phyloP scores from a whole-genome alignment of 2,329 filamentous ascomycete species.

The Plenodomus lindquistii region DNA sequence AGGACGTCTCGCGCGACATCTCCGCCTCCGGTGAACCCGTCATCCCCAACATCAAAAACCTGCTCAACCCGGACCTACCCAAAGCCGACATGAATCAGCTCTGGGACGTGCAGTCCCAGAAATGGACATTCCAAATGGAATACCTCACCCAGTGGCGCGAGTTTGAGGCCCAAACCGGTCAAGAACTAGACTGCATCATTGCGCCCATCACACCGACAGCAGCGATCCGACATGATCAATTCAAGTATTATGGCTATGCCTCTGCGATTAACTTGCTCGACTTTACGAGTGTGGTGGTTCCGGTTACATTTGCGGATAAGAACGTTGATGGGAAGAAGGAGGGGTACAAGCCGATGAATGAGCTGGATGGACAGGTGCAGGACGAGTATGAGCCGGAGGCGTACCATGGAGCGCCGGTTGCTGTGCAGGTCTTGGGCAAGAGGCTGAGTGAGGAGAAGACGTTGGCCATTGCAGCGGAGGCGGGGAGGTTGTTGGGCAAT shows the following conservation, averaged over 20 bases:
- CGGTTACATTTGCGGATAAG: slow-evolving; percentile 23
- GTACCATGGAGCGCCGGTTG: slow-evolving; percentile 13
- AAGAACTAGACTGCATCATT: slow-evolving; percentile 11
- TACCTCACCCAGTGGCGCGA: slow-evolving; percentile 7
- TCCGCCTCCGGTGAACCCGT: slow-evolving; percentile 7
- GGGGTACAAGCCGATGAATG: slow-evolving; percentile 17
- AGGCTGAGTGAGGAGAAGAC: slow-evolving; percentile 12
- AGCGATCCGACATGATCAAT: slow-evolving; percentile 18
- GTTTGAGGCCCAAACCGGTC: slow-evolving; percentile 4
- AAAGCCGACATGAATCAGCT: slow-evolving; percentile 8
- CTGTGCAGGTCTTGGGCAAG: slow-evolving; percentile 10
- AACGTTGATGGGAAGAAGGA: slow-evolving; percentile 11
- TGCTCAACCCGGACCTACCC: slow-evolving; percentile 7
- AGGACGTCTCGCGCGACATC: slow-evolving; percentile 54
- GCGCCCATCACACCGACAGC: slow-evolving; percentile 18
- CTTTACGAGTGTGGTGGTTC: slow-evolving; percentile 20
- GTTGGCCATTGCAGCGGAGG: slow-evolving; percentile 8
- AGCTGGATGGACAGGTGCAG: slow-evolving; percentile 14
- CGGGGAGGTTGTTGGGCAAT: slow-evolving; percentile 5
- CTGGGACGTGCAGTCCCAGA: slow-evolving; percentile 10
- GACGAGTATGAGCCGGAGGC: slow-evolving; percentile 9
- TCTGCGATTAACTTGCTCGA: slow-evolving; percentile 11
- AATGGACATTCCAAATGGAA: slow-evolving; percentile 11
- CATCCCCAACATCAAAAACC: slow-evolving; percentile 12
- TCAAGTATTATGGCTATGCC: slow-evolving; percentile 15